A percentile compares a stretch with the other conserved stretches of the same genome.
phyloP scores from a whole-genome alignment of 2,329 filamentous ascomycete genomes.

The Grosmannia penicillata region DNA sequence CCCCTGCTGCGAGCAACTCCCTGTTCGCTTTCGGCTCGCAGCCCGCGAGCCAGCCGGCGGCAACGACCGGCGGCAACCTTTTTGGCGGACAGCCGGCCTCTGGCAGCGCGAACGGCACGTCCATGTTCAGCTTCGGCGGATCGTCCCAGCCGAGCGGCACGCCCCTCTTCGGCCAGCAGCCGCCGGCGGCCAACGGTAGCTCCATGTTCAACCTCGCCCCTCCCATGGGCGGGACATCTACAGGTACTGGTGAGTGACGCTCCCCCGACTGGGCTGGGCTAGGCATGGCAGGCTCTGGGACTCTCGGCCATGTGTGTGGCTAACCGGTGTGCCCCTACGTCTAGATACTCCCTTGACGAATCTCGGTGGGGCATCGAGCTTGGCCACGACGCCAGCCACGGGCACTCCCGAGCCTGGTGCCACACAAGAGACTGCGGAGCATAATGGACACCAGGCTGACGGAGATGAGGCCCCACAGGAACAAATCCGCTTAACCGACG shows the following conservation, averaged over 20 bases:
- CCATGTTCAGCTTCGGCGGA: constrained; percentile 20
- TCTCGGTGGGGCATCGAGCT: constrained; percentile 43
- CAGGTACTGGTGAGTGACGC: constrained; percentile 25
- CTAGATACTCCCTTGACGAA: constrained; percentile 37
- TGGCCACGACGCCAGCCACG: constrained; percentile 43
- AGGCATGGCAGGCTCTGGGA: too few species aligned
- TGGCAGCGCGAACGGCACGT: constrained; percentile 3
- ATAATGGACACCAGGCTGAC: constrained; percentile 28
- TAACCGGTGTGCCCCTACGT: constrained; percentile 5
- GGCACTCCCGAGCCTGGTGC: constrained; percentile 43
- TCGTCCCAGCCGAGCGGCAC: constrained; percentile 15
- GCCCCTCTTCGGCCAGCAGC: constrained; percentile 15
- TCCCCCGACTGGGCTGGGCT: background rate
- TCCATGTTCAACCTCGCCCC: constrained; percentile 18
- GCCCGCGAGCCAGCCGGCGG: constrained; percentile 9
- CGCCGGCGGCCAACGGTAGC: constrained; percentile 11
- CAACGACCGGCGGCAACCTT: constrained; percentile 12
- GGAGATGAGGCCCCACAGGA: constrained; percentile 47
- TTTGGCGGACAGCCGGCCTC: constrained; percentile 15
- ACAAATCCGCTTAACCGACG: constrained; percentile 55
- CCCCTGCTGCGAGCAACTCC: constrained; percentile 1
- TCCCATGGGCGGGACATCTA: constrained; percentile 21
- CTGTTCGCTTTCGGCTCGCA: constrained; percentile 22
- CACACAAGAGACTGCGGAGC: constrained; percentile 23
- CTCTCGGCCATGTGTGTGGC: background rate